Base-by-base conservation (phyloP, 208 protist genomes). In the Acanthamoeba culbertsoni region DNA sequence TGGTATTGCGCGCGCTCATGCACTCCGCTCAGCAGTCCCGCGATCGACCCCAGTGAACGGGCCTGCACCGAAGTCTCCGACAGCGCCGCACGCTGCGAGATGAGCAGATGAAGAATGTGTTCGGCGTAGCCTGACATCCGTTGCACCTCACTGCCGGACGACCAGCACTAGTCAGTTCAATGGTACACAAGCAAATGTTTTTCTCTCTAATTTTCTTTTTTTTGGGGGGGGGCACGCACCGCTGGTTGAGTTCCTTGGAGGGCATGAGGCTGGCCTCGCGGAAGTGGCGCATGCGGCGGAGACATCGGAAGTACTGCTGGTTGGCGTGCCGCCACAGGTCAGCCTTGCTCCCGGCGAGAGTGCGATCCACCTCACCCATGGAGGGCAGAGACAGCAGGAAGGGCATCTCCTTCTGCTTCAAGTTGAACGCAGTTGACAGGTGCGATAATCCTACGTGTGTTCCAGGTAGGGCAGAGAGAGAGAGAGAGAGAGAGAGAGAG, bases 201-300 rank as follows among this genome's bases (percentile, higher is more conserved):
- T 42, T 14, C 71, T 77, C 18, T 37, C 26, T 77, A 8, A 23
- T 77, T 77, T 77, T 77, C 35, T 46, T 37, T 45, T 77, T 77
- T 18, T 63, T n/a, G 55, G 55, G 7, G 55, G 14, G 55, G 59
- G 28, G 3, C 1, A 53, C 7, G 75, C 33, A 86, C 75, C 75
- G 43, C 23, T 90, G 42, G 65, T 92, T 92, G 33, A 92, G 86
- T 33, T 92, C 86, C 63, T 92, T 92, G 26, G 86, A 92, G 46
- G 86, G 86, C 86, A 92, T 77, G 20, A 37, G 37, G 46, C 5
- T 18, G 43, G 62, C 57, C 65, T 92, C 59, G 10, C 86, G 57
- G 42, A 92, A 20, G 48, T 92, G 43, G 12, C 48, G 57, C 57
- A 92, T 92, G 18, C 86, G 86, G 28, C 86, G 43, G n/a, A 92